Evolutionary conservation across 805 yeast species (phyloP), one percentile per base, ranked within the genome.

Genomic region (Ogataea angusta): DNA sequence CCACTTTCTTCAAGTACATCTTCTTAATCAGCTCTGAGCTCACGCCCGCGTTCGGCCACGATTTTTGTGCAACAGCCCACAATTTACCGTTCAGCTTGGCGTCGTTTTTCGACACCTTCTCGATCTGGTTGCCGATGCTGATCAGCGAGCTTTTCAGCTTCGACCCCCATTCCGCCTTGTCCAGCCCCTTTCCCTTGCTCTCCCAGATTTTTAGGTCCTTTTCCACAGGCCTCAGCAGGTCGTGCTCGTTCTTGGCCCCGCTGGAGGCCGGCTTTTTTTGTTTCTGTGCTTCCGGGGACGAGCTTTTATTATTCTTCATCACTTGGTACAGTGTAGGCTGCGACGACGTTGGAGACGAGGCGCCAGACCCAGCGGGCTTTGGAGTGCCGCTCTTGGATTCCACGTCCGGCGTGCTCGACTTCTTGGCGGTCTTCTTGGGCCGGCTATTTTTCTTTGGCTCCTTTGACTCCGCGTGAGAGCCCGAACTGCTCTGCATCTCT

Each of bases 31-130:
- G 48, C 28, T 54, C 58, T 6, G 62, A 52, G 13, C 49, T 49
- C 5, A 60, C 64, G 13, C 57, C 62, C 17, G 54, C 54, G 36
- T 60, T 62, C 2, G 66, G 66, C 66, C 66, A 62, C 3, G 59
- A 59, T 38, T 46, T 56, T 34, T 54, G 58, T 3, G 64, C 66
- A 35, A 52, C 49, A 6, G 46, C 34, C 66, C 66, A 62, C 15
- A 62, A 45, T 22, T 59, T 60, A 23, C 45, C 36, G 39, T 57
- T 61, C 34, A 59, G 27, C 26, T 39, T 40, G 7, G 40, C 29
- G 22, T 57, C 51, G 5, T 36, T 32, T 12, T 35, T 42, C 1
- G 62, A 50, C 8, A 52, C 51, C n/a, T 40, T 41, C 31, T 62
- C 64, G 42, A 62, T 62, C 26, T 56, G 59, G 17, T 44, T 45